Percentiles rank a stretch among this genome's conserved stretches.
Evolutionary conservation across 352 stramenopile species (phyloP).

Genomic region (Phytopythium boreale): DNA sequence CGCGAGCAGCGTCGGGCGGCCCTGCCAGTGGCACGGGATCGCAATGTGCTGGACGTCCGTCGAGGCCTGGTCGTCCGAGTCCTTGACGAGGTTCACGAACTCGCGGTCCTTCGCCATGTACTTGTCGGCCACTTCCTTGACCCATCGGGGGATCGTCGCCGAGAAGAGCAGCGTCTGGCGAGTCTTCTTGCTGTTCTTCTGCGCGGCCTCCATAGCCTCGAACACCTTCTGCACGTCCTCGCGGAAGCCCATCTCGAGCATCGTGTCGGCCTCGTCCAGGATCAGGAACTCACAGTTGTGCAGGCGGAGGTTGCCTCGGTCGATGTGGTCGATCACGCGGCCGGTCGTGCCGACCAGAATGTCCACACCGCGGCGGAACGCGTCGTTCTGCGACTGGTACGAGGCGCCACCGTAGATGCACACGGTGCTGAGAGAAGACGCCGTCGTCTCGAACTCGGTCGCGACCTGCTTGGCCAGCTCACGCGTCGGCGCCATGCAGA

Average conservation of each 20-base stretch:
- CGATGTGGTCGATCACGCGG: slow-evolving; percentile 92
- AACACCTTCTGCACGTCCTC: slow-evolving; percentile 95
- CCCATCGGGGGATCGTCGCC: slow-evolving; percentile 92
- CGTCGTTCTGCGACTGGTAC: slow-evolving; percentile 87
- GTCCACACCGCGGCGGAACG: slow-evolving; percentile 87
- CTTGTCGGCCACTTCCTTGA: slow-evolving; percentile 88
- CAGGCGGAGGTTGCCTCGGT: slow-evolving; percentile 87
- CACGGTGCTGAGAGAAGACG: slow-evolving; percentile 75
- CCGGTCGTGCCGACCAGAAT: slow-evolving; percentile 93
- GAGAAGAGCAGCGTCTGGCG: slow-evolving; percentile 92
- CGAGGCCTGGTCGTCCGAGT: slow-evolving; percentile 86
- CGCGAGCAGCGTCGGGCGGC: slow-evolving; percentile 65
- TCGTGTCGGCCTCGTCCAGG: slow-evolving; percentile 94
- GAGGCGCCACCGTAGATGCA: slow-evolving; percentile 92
- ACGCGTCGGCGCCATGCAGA: slow-evolving; percentile 97
- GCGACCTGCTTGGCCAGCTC: slow-evolving; percentile 98
- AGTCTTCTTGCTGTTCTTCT: slow-evolving; percentile 42
- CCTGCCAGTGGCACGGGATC: slow-evolving; percentile 91
- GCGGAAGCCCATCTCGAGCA: slow-evolving; percentile 96
- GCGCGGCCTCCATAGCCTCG: slow-evolving; percentile 63
- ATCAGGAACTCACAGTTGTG: slow-evolving; percentile 90
- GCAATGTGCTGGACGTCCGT: slow-evolving; percentile 92
- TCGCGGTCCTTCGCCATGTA: slow-evolving; percentile 89
- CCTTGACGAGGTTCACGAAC: slow-evolving; percentile 91
- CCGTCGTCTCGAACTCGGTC: slow-evolving; percentile 84